Conservation (phyloP, 306 rosid genomes). For the Vigna nakashimae region DNA sequence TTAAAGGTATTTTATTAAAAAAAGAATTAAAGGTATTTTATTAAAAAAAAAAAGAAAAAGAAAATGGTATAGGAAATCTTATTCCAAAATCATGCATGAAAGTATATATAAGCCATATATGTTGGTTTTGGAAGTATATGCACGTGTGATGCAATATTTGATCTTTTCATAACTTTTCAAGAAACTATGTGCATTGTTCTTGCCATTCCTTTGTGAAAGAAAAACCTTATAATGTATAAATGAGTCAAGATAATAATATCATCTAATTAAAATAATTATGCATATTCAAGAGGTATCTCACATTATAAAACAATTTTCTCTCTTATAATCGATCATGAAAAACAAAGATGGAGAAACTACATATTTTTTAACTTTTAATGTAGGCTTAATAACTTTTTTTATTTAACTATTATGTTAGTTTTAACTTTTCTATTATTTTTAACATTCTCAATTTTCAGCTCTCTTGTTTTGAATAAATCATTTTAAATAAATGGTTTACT, state of each 20-base stretch:
- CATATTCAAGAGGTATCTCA: not conserved
- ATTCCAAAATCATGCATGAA: not conserved
- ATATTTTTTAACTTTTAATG: not conserved
- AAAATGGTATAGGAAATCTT: not conserved
- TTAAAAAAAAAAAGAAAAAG: too few relatives aligned
- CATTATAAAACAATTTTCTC: not conserved
- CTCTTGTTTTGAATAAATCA: too few relatives aligned
- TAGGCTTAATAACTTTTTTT: too few relatives aligned
- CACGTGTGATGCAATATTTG: slow-evolving; percentile 1
- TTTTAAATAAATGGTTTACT: too few relatives aligned
- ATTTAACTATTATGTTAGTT: too few relatives aligned
- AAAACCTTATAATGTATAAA: not conserved
- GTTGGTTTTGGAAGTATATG: slow-evolving; percentile 6
- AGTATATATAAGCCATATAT: not conserved
- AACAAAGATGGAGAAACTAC: too few relatives aligned
- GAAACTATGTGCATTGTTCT: not conserved
- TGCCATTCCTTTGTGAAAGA: not conserved
- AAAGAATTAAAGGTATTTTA: not conserved
- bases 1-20: not conserved
- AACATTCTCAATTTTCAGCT: too few relatives aligned
- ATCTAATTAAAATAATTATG: not conserved
- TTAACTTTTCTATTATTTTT: too few relatives aligned
- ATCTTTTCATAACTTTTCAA: slow-evolving; percentile 18
- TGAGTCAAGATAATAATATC: not conserved
- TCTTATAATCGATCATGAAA: too few relatives aligned